A percentile compares a stretch with the other conserved stretches of the same genome.
Conservation (phyloP, 1,284 basidiomycete genomes). For the Trichosporon faecale region DNA sequence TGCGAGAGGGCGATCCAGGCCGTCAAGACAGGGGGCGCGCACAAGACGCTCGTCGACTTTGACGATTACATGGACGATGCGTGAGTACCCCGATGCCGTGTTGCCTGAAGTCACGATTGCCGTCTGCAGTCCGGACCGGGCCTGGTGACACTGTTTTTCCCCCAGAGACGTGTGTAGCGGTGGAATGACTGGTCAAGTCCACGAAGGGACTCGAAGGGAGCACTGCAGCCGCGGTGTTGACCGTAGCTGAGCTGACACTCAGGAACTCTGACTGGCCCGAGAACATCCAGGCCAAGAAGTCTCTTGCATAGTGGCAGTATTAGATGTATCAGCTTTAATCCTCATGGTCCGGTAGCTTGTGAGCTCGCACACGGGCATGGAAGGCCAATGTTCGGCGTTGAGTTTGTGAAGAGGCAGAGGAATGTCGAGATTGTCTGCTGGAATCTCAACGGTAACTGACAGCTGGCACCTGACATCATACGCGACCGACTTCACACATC, state of each 20-base stretch:
- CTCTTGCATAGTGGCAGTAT: not conserved
- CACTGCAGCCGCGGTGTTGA: no score
- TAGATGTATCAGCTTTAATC: not conserved
- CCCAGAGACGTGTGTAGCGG: no score
- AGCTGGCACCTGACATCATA: slow-evolving; percentile 6
- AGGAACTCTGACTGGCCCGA: slow-evolving; percentile 9
- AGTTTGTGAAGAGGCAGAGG: no score
- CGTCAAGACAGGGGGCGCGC: slow-evolving; percentile 33
- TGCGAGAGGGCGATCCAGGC: slow-evolving; percentile 30
- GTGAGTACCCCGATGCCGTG: slow-evolving; percentile 27
- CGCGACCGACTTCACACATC: not conserved
- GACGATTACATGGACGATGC: slow-evolving; percentile 52
- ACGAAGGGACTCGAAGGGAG: no score
- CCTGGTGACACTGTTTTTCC: no score
- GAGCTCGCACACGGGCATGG: no score
- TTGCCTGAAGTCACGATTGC: no score
- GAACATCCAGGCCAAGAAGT: slow-evolving; percentile 5
- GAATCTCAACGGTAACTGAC: not conserved
- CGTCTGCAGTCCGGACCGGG: no score
- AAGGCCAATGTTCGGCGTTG: no score
- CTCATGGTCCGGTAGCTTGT: not conserved
- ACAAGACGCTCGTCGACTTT: slow-evolving; percentile 42
- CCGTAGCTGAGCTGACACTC: not conserved
- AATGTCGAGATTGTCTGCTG: not conserved
- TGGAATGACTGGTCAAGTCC: no score